These are phyloP conservation scores for Lactifluus piperatus DNA, from an alignment of 768 basidiomycete species.

Conservation along the genomic window DNA sequence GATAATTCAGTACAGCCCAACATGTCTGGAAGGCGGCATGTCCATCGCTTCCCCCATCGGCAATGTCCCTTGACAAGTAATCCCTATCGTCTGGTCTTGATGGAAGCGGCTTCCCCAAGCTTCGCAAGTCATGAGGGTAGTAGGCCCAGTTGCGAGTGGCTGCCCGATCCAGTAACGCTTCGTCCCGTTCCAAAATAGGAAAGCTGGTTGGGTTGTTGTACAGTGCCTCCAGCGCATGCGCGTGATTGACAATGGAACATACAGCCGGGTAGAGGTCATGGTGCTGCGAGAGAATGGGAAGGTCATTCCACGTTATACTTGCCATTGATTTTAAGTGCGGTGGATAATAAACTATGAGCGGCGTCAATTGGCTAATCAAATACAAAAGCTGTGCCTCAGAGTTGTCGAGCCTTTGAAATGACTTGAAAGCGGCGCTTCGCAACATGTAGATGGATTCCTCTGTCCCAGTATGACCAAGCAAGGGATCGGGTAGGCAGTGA, in stretches of 20 bases:
- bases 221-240: background rate
- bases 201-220: background rate
- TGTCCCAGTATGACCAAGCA: constrained; percentile 36
- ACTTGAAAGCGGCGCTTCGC: constrained; percentile 30
- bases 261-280: background rate
- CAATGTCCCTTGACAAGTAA: background rate
- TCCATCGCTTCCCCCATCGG: background rate
- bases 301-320: background rate
- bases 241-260: background rate
- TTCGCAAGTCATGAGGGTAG: background rate
- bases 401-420: constrained; percentile 31
- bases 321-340: background rate
- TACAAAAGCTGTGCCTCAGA: background rate
- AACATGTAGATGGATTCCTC: constrained; percentile 36
- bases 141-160: constrained; percentile 1
- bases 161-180: background rate
- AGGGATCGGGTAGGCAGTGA: constrained; percentile 34
- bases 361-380: background rate
- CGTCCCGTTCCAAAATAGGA: background rate
- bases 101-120: background rate
- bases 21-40: background rate
- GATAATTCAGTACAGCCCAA: background rate
- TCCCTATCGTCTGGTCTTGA: background rate
- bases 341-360: background rate
- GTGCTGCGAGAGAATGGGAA: constrained; percentile 3